These are phyloP conservation scores for Lentinula novae-zelandiae DNA, from an alignment of 1,284 basidiomycete species.

Conservation along the genomic window DNA sequence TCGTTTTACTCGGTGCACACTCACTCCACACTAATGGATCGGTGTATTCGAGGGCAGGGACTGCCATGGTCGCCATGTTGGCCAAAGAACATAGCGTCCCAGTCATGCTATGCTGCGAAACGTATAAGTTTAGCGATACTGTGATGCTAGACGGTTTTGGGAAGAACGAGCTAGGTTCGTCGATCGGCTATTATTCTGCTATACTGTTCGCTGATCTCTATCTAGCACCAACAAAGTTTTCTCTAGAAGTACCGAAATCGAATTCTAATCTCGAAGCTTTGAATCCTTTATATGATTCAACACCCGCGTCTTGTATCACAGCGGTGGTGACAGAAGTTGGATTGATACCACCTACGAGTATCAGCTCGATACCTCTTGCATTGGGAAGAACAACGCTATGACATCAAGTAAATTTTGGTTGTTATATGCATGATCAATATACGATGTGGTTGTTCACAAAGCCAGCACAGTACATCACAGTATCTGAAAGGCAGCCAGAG, in stretches of 20 bases:
- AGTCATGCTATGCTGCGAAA: slow-evolving; percentile 96
- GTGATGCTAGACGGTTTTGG: slow-evolving; percentile 94
- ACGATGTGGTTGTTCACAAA: not conserved
- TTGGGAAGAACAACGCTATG: slow-evolving; percentile 54
- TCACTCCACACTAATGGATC: slow-evolving; percentile 94
- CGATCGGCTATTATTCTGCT: not conserved
- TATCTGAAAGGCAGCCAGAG: too few species aligned
- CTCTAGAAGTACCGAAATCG: slow-evolving; percentile 28
- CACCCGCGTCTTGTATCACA: slow-evolving; percentile 85
- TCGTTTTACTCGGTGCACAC: slow-evolving; percentile 90
- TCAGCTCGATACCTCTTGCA: slow-evolving; percentile 75
- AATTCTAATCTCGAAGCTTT: slow-evolving; percentile 64
- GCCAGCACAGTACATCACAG: not conserved
- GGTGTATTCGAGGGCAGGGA: slow-evolving; percentile 92
- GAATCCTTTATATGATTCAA: slow-evolving; percentile 89
- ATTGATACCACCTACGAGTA: slow-evolving; percentile 83
- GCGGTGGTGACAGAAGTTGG: slow-evolving; percentile 97
- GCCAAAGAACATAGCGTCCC: slow-evolving; percentile 88
- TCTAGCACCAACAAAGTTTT: slow-evolving; percentile 35
- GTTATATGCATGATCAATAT: not conserved
- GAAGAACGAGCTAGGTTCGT: slow-evolving; percentile 88
- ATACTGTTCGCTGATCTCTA: slow-evolving; percentile 17
- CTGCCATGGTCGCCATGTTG: slow-evolving; percentile 95
- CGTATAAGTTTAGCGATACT: slow-evolving; percentile 96
- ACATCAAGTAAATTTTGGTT: not conserved